Base-by-base conservation (phyloP, 257 asterid genomes). In the Hygrophila difformis region DNA sequence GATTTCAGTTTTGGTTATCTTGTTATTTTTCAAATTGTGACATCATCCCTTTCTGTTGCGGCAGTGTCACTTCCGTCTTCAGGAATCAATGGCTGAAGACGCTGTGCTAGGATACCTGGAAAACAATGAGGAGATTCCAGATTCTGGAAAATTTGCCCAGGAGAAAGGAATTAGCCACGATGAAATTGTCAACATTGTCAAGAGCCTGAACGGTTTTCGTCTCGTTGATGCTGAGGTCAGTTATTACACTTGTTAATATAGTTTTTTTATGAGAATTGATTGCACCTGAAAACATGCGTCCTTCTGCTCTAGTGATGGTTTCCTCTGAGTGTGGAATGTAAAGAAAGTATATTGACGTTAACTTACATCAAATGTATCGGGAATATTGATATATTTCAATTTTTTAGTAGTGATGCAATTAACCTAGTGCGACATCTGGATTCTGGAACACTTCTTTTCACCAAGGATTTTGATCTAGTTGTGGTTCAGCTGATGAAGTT, bases 131-230 rank as follows among this genome's bases (percentile, higher is more conserved):
- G 73, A 59, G 61, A 82, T 89, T 50, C 11, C 73, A 0, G 87
- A 89, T 59, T 79, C 96, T 0, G 93, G 82, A 0, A 63, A 61
- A 4, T 91, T 91, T 44, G 83, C 98, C 0, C 71, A 68, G 49
- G 84, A 82, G 47, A 69, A 61, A 55, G 81, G 94, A 4, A 44
- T 91, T 59, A 66, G 63, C 56, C 96, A 91, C 38, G 96, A 80
- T 18, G 96, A 91, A 58, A 61, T 91, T 28, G 85, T 91, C 60
- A 91, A 91, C 69, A 60, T 70, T 61, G 66, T 91, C 67, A 83
- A 71, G 63, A 78, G 98, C 60, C 95, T 91, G 55, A 65, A 76
- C 47, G 96, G 93, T 5, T 86, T 80, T 59, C 60, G 79, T 46
- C 59, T 77, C 20, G 87, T 91, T 41, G 79, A 73, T 28, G 87